A percentile compares a stretch with the other conserved stretches of the same genome.
phyloP scores from a whole-genome alignment of 2,329 filamentous ascomycete genomes.

The Cercospora berteroae region DNA sequence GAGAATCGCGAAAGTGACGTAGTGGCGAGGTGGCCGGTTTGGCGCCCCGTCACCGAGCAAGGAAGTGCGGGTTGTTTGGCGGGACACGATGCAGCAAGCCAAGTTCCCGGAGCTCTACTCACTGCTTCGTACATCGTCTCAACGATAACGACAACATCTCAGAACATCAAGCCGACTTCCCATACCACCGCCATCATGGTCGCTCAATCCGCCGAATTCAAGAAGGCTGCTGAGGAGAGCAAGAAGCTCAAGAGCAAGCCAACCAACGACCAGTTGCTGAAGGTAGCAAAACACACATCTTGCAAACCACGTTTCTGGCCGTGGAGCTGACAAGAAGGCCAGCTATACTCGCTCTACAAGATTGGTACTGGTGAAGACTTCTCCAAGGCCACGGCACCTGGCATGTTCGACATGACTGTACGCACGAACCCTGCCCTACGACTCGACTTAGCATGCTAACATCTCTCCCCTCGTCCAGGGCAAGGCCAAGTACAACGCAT shows the following conservation, averaged over 20 bases:
- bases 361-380: conserved; percentile 42
- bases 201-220: conserved; percentile 65
- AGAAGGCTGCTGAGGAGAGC: conserved; percentile 67
- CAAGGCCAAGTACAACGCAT: conserved; percentile 77
- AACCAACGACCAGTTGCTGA: conserved; percentile 61
- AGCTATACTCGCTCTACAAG: conserved; percentile 56
- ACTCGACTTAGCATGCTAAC: neutral
- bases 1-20: too few relatives aligned
- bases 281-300: conserved; percentile 41
- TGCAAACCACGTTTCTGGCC: neutral
- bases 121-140: neutral
- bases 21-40: too few relatives aligned
- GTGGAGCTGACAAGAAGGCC: conserved; percentile 12
- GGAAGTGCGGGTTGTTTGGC: neutral
- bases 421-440: conserved; percentile 19
- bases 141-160: neutral
- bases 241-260: conserved; percentile 68
- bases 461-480: conserved; percentile 24
- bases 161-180: neutral
- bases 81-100: conserved; percentile 1
- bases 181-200: conserved; percentile 4
- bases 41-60: too few relatives aligned
- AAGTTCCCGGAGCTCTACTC: neutral
- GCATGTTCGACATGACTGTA: conserved; percentile 71
- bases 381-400: conserved; percentile 50